Conservation (phyloP, 129 eudicot genomes). For the Calendula officinalis region DNA sequence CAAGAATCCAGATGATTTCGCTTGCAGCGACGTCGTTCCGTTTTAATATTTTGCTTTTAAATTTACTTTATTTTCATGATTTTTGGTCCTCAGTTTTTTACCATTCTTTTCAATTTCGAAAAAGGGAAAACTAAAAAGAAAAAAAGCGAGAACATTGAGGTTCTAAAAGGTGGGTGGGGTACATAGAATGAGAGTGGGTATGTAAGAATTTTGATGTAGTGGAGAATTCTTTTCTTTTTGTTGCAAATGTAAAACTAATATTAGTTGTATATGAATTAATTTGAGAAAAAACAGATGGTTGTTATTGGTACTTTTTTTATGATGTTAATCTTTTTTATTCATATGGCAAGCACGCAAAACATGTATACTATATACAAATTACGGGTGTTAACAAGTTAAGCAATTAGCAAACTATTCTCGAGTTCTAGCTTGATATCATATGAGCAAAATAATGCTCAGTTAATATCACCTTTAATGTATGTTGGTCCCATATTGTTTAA, state of each 20-base stretch:
- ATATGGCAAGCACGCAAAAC: no score
- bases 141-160: slow-evolving; percentile 10
- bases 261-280: slow-evolving; percentile 2
- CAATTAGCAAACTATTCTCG: no score
- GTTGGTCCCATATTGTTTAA: no score
- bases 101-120: background rate
- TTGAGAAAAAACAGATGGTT: background rate
- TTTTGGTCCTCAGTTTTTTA: slow-evolving; percentile 18
- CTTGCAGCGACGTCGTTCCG: slow-evolving; percentile 85
- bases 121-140: background rate
- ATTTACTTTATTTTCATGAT: background rate
- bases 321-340: background rate
- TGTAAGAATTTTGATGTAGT: slow-evolving; percentile 39
- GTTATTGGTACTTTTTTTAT: background rate
- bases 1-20: slow-evolving; percentile 61
- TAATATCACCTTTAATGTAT: no score
- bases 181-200: slow-evolving; percentile 28
- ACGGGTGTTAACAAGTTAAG: no score
- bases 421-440: no score
- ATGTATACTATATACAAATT: no score
- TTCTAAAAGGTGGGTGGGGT: slow-evolving; percentile 28
- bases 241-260: slow-evolving; percentile 5
- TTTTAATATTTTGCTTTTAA: slow-evolving; percentile 44
- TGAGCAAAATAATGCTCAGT: no score
- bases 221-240: background rate